Evolutionary conservation across 805 yeast species (phyloP).

Genomic region (Scheffersomyces spartinae): DNA sequence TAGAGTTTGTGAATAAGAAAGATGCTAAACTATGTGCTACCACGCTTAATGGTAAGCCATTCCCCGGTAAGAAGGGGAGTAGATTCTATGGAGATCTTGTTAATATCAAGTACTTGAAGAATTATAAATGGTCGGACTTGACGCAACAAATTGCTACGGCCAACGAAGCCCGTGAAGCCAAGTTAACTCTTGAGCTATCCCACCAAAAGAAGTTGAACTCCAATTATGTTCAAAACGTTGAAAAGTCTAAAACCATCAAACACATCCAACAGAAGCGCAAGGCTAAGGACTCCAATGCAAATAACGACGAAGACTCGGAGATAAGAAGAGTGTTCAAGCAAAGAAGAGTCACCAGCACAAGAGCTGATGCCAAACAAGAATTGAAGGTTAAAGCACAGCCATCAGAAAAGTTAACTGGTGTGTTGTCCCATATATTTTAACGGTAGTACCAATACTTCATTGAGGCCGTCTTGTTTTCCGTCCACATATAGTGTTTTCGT

Average conservation of each 20-base stretch:
- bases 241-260: conserved; percentile 69
- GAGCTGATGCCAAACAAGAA: conserved; percentile 48
- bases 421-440: conserved; percentile 44
- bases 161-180: conserved; percentile 78
- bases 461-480: too few relatives aligned
- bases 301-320: conserved; percentile 13
- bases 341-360: conserved; percentile 49
- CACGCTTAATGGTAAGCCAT: conserved; percentile 75
- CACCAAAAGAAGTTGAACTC: conserved; percentile 85
- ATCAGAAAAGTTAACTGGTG: conserved; percentile 30
- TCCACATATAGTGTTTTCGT: too few relatives aligned
- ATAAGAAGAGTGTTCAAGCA: conserved; percentile 60
- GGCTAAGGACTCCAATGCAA: conserved; percentile 12
- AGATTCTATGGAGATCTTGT: conserved; percentile 91
- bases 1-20: conserved; percentile 71
- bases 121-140: conserved; percentile 91
- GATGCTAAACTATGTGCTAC: conserved; percentile 84
- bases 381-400: conserved; percentile 32
- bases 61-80: conserved; percentile 87
- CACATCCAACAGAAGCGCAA: conserved; percentile 46
- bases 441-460: too few relatives aligned
- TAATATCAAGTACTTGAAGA: conserved; percentile 79
- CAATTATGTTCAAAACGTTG: conserved; percentile 73
- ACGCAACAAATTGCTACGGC: conserved; percentile 90
- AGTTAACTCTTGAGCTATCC: conserved; percentile 76